Base-by-base conservation (phyloP, 2,329 filamentous ascomycete species). In the Paraphoma sp. region DNA sequence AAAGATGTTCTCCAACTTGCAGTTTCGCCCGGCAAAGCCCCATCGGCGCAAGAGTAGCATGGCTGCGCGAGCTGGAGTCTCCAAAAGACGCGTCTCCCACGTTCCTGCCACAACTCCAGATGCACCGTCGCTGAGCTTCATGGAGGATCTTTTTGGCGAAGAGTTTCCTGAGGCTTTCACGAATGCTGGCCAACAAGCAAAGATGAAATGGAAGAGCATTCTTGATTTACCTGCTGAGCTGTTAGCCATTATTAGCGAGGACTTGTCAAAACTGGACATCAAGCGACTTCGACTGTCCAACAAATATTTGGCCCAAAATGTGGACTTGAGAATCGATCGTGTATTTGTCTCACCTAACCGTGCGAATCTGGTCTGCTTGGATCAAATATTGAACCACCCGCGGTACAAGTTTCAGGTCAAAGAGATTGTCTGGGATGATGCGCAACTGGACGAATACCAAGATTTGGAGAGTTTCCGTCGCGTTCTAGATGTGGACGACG, bases 391-490 rank as follows among this genome's bases (percentile, higher is more conserved):
- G 8, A 59, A 74, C 9, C 73, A 81, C 56, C 69, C 75, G 4
- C 53, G 42, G 0, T 75, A 76, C 47, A 70, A 73, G 4, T 45
- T 60, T 0, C 40, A 56, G 1, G 64, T 82, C 7, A 57, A 46
- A 3, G 78, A 82, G 52, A 71, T 81, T 5, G 68, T 82, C 33
- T 80, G 73, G 74, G 74, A 80, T 23, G 76, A 79, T 48, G 64
- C 67, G n/a, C 63, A 67, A n/a, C 61, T 73, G 23, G 53, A 60
- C 6, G 56, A 63, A n/a, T 67, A 63, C 48, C 47, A 61, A 1
- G 57, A 61, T 0, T 16, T 67, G 28, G 51, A 63, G 1, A 33
- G 40, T 4, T 70, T 65, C 30, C 45, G 47, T 16, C 29, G 45
- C 5, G 62, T 59, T 6, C 51, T 65, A 28, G 7, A 51, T 2